These are phyloP conservation scores for Dillenia suffruticosa DNA, from an alignment of 164 flowering plant genomes.

Conservation along the genomic window DNA sequence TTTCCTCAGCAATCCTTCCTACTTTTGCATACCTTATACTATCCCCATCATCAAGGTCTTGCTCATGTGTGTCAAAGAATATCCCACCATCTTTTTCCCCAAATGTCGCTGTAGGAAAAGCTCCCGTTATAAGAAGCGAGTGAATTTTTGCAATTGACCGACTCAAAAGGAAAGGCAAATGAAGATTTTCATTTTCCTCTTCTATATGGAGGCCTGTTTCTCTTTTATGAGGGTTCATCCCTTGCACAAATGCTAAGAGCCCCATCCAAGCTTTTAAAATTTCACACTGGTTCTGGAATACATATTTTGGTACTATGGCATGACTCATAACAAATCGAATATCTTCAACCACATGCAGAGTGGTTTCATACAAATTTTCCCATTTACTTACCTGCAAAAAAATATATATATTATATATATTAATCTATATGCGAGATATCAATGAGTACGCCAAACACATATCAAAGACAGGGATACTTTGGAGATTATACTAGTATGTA, in stretches of 20 bases:
- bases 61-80: constrained; percentile 8
- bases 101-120: constrained; percentile 37
- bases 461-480: too few relatives aligned
- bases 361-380: constrained; percentile 48
- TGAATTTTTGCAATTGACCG: constrained; percentile 57
- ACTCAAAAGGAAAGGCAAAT: constrained; percentile 57
- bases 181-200: constrained; percentile 73
- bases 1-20: constrained; percentile 71
- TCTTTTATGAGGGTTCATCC: constrained; percentile 83
- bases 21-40: constrained; percentile 67
- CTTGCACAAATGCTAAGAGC: constrained; percentile 82
- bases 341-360: constrained; percentile 71
- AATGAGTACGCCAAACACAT: too few relatives aligned
- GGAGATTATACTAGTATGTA: too few relatives aligned
- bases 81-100: constrained; percentile 27
- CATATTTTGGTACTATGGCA: constrained; percentile 51
- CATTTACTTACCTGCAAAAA: constrained; percentile 62
- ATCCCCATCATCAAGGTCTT: constrained; percentile 44
- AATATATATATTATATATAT: not conserved
- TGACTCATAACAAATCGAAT: constrained; percentile 82
- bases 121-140: constrained; percentile 64
- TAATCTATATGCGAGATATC: not conserved
- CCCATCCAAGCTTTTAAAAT: constrained; percentile 63
- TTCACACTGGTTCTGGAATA: constrained; percentile 41
- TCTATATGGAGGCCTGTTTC: constrained; percentile 68